Percentiles rank a stretch among this genome's conserved stretches.
Conservation (phyloP, 768 basidiomycete species). For the Rhizopogon salebrosus region DNA sequence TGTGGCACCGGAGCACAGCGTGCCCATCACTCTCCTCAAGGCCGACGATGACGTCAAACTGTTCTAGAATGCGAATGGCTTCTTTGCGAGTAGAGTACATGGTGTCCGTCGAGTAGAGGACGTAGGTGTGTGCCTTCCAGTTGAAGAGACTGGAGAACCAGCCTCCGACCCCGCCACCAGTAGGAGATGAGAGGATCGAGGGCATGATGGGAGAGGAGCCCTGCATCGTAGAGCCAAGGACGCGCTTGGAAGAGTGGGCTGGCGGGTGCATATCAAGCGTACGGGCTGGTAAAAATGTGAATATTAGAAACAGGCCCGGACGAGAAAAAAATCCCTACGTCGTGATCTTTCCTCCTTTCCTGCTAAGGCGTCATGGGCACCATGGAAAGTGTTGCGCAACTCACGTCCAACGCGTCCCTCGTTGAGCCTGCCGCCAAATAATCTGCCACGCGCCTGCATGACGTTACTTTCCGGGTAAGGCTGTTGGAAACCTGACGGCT, state of each 20-base stretch:
- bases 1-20: constrained; percentile 44
- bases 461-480: constrained; percentile 14
- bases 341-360: constrained; percentile 50
- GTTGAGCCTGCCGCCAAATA: constrained; percentile 27
- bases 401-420: constrained; percentile 37
- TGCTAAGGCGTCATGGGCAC: constrained; percentile 33
- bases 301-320: neutral
- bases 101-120: constrained; percentile 54
- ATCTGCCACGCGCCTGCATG: constrained; percentile 20
- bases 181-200: constrained; percentile 56
- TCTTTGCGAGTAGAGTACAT: constrained; percentile 59
- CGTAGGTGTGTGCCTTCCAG: constrained; percentile 66
- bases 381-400: constrained; percentile 44
- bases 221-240: constrained; percentile 45
- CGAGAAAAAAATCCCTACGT: constrained; percentile 39
- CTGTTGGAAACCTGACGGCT: constrained; percentile 10
- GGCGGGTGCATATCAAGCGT: constrained; percentile 46
- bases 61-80: constrained; percentile 57
- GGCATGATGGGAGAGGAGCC: constrained; percentile 32
- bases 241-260: constrained; percentile 39
- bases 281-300: constrained; percentile 37
- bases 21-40: constrained; percentile 47
- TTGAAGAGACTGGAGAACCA: constrained; percentile 97
- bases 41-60: constrained; percentile 57
- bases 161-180: constrained; percentile 80